phyloP scores from a whole-genome alignment of 441 rosid species.

The Euphorbia corollata region DNA sequence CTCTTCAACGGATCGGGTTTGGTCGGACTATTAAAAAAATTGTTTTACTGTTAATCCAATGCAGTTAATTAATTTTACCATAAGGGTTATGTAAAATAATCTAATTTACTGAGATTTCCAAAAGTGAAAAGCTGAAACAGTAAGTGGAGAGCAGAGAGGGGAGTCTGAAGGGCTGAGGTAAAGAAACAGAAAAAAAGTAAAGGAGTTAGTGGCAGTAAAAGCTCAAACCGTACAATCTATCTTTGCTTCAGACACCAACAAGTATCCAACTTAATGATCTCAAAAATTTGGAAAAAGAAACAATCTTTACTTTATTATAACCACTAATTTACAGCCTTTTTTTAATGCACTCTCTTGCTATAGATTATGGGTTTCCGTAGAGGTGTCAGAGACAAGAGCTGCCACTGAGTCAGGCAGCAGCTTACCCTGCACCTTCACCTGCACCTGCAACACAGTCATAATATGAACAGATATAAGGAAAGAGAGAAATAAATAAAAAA shows the following conservation, averaged over 20 bases:
- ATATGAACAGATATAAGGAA: conserved; percentile 19
- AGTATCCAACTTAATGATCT: conserved; percentile 9
- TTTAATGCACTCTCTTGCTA: conserved; percentile 22
- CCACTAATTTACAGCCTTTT: conserved; percentile 24
- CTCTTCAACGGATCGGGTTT: too few species aligned
- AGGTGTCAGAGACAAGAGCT: conserved; percentile 73
- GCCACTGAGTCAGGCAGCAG: conserved; percentile 28
- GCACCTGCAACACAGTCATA: conserved; percentile 32
- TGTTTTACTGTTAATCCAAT: too few species aligned
- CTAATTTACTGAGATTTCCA: conserved; percentile 26
- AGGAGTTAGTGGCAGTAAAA: conserved; percentile 47
- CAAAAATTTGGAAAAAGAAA: background rate
- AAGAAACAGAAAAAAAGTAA: conserved; percentile 43
- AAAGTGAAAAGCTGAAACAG: conserved; percentile 32
- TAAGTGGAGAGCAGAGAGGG: conserved; percentile 23
- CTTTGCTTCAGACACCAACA: conserved; percentile 35
- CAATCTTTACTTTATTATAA: conserved; percentile 3
- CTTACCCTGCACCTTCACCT: conserved; percentile 34
- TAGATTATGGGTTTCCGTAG: conserved; percentile 71
- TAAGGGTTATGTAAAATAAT: background rate
- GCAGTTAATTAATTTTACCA: too few species aligned
- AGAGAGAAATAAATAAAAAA: background rate
- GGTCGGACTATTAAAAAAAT: too few species aligned
- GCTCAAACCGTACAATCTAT: conserved; percentile 40
- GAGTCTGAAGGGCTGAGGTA: conserved; percentile 23